Conservation (phyloP, 2,329 filamentous ascomycete species). For the Botrytis deweyae region DNA sequence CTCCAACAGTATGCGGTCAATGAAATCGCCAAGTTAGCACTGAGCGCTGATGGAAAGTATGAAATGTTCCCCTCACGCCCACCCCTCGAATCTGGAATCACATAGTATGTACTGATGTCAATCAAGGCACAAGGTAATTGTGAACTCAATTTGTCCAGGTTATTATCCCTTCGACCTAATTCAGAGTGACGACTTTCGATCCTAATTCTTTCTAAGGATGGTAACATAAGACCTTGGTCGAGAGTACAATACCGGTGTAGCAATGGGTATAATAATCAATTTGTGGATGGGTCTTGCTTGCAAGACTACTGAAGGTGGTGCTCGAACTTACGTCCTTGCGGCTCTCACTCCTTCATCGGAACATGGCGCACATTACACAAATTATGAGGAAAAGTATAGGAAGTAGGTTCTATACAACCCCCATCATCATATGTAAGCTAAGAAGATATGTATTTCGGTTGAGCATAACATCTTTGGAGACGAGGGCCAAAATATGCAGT, state of each 20-base stretch:
- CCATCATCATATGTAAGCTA: neutral
- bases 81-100: neutral
- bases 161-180: neutral
- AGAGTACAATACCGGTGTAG: constrained; percentile 27
- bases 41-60: constrained; percentile 28
- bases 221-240: constrained; percentile 33
- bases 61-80: neutral
- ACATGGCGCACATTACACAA: constrained; percentile 33
- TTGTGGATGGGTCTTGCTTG: constrained; percentile 27
- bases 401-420: constrained; percentile 26
- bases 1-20: constrained; percentile 33
- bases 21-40: constrained; percentile 33
- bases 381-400: constrained; percentile 34
- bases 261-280: constrained; percentile 24
- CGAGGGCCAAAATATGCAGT: constrained; percentile 34
- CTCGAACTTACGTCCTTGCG: constrained; percentile 36
- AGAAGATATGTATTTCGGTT: constrained; percentile 23
- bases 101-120: neutral
- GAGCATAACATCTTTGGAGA: constrained; percentile 30
- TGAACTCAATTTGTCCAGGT: constrained; percentile 34
- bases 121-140: constrained; percentile 29
- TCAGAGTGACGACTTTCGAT: neutral
- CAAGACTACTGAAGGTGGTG: constrained; percentile 39
- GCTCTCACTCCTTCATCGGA: constrained; percentile 33
- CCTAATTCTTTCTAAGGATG: constrained; percentile 25